Conservation (phyloP, 495 filamentous ascomycete species). For the Podospora fimiseda region DNA sequence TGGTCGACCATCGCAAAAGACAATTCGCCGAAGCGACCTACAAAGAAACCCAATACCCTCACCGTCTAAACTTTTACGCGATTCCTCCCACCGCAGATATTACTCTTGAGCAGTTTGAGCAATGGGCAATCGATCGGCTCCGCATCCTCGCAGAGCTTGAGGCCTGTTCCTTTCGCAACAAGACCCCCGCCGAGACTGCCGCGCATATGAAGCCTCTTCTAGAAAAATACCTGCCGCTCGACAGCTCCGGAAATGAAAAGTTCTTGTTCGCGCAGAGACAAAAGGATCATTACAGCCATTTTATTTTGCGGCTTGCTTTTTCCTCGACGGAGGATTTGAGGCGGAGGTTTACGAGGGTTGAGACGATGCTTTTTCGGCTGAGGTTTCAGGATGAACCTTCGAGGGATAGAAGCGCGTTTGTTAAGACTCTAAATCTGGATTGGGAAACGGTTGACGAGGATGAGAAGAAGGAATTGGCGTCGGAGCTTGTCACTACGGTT, state of each 20-base stretch:
- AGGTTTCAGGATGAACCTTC: slow-evolving; percentile 66
- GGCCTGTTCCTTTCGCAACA: slow-evolving; percentile 92
- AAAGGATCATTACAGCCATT: slow-evolving; percentile 97
- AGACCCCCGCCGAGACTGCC: slow-evolving; percentile 67
- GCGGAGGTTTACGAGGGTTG: slow-evolving; percentile 78
- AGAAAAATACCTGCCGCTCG: slow-evolving; percentile 79
- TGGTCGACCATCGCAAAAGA: slow-evolving; percentile 71
- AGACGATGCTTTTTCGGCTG: slow-evolving; percentile 80
- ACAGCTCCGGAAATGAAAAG: slow-evolving; percentile 46
- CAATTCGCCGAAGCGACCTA: slow-evolving; percentile 72
- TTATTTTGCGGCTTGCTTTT: slow-evolving; percentile 92
- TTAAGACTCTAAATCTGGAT: slow-evolving; percentile 68
- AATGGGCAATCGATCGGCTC: slow-evolving; percentile 96
- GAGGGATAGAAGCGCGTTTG: slow-evolving; percentile 65
- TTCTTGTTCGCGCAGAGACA: slow-evolving; percentile 65
- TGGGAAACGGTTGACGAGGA: slow-evolving; percentile 71
- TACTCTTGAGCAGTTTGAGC: slow-evolving; percentile 94
- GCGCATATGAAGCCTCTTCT: slow-evolving; percentile 73
- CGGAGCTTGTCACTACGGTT: slow-evolving; percentile 32
- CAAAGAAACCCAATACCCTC: slow-evolving; percentile 68
- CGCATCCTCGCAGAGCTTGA: slow-evolving; percentile 96
- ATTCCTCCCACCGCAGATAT: slow-evolving; percentile 87
- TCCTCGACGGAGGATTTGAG: slow-evolving; percentile 84
- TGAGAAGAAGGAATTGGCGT: slow-evolving; percentile 53
- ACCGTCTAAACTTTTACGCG: slow-evolving; percentile 89